Base-by-base conservation (phyloP, 805 yeast genomes). In the Pichia thaimueangensis region DNA sequence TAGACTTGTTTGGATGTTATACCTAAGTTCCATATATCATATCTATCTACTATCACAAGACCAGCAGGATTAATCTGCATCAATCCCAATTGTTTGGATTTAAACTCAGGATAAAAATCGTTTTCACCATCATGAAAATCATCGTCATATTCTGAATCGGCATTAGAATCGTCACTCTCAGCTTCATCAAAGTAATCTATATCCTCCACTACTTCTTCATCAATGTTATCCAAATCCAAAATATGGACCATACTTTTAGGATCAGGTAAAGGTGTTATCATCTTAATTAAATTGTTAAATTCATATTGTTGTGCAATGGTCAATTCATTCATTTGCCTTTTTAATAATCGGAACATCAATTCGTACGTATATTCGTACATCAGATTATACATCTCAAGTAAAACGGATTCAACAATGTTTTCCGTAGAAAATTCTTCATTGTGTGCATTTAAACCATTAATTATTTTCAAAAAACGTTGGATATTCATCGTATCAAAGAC, bases 1-100 rank as follows among this genome's bases (percentile, higher is more conserved):
- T 35, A 28, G 4, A 45, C 45, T n/a, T 36, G 43, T 9, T 41
- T 39, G 19, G 34, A 21, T 13, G 39, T 22, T 6, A 43, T 35
- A 12, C 34, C 43, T 12, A 43, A 16, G 16, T 31, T 30, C 23
- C 28, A 35, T 2, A 27, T 29, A 25, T 42, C 45, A 20, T 28
- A 15, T 5, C 24, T 13, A 28, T 34, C 39, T 4, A 21, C n/a
- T 12, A 39, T 43, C 3, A 19, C 25, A 5, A 39, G 17, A 2
- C 35, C 43, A 10, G 34, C n/a, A 16, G 43, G 39, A 19, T 38
- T 24, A 3, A 21, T 22, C 9, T 39, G 13, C 22, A 34, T 30
- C 11, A 38, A 24, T 6, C 17, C 29, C 10, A n/a, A 13, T 19
- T 43, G 36, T 15, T 21, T 29, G 4, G 10, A 7, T 11, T 39